Base-by-base conservation (phyloP, 768 basidiomycete genomes). In the Tricholoma flavovirens region DNA sequence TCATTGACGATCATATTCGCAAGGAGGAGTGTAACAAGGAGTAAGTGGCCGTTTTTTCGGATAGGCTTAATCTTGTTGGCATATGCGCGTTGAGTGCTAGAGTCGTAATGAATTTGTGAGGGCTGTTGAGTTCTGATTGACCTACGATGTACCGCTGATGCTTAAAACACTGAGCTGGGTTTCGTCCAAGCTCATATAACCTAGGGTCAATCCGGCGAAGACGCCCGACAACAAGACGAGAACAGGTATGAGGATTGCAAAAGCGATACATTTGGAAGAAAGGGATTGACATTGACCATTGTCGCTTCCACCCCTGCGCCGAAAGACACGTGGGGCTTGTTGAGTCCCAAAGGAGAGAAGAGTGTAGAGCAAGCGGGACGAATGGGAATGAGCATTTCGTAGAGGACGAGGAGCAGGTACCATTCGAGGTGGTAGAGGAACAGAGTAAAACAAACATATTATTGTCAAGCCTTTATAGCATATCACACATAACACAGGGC, bases 1-100 rank as follows among this genome's bases (percentile, higher is more conserved):
- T 93, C 92, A 67, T 94, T 94, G 64, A 88, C 87, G 55, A 94
- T 90, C 93, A 95, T 94, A 71, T 95, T 94, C 32, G 88, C 86
- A 29, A 94, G 73, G 9, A 93, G 80, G 36, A 92, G 82, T 0
- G 90, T 91, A 55, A 91, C 89, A 56, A 93, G 81, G 9, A 93
- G 77, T 29, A 91, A 73, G 66, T 93, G 90, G 1, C 90, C 89
- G 62, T 93, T 86, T 74, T 84, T 77, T 55, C 92, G 86, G 49
- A 96, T 85, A 11, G 93, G 93, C 68, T 86, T 84, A 64, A 95
- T 95, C 72, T 88, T 87, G 63, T 82, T 82, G 7, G 93, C 93
- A 59, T 91, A 88, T 56, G 76, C 75, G 64, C 87, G 83, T 68
- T 96, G 93, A 62, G 83, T 78, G 22, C 90, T 91, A 69, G n/a